Evolutionary conservation across 495 filamentous ascomycete species (phyloP), one percentile per base, ranked within the genome.

Genomic region (Glonium stellatum): DNA sequence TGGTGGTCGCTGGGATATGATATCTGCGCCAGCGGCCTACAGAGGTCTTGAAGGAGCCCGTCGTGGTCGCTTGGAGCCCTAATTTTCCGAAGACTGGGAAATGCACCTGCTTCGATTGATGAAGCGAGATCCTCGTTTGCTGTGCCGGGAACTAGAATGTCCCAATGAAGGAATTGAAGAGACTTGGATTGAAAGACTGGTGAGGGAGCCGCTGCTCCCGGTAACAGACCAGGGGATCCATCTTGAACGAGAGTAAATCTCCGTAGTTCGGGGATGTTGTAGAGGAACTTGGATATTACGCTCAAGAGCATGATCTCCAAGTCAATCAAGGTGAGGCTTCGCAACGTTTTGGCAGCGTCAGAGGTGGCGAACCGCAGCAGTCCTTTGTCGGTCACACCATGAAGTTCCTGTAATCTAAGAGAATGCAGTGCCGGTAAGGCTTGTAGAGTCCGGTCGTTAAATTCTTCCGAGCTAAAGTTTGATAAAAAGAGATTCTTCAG

Each of bases 291-390:
- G 13, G 87, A 86, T n/a, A 96, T 91, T 4, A 90, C 89, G 1
- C 88, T 87, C 13, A 97, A 71, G 49, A 85, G 89, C 13, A 89
- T 95, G 19, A 97, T 82, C 69, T 96, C 95, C 61, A 79, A 87
- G 71, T 96, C 90, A 61, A 97, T 95, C 39, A 74, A 61, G n/a
- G 50, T 62, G 22, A 74, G 57, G n/a, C 47, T 61, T 18, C 62
- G 55, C 11, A 74, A 34, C 0, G 65, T 59, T 3, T 23, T 46
- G 11, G 64, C 48, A 1, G 55, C n/a, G 8, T 42, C 34, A 1
- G 60, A 64, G 19, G 58, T 80, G 2, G 84, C 82, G 59, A 89
- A 89, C 41, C 84, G 80, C 0, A 84, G 82, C 39, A 97, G 80
- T n/a, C 89, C 90, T 48, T 76, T 73, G 58, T 86, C 86, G 10